These are phyloP conservation scores for Russula brevipes DNA, from an alignment of 768 basidiomycete genomes.

Conservation along the genomic window DNA sequence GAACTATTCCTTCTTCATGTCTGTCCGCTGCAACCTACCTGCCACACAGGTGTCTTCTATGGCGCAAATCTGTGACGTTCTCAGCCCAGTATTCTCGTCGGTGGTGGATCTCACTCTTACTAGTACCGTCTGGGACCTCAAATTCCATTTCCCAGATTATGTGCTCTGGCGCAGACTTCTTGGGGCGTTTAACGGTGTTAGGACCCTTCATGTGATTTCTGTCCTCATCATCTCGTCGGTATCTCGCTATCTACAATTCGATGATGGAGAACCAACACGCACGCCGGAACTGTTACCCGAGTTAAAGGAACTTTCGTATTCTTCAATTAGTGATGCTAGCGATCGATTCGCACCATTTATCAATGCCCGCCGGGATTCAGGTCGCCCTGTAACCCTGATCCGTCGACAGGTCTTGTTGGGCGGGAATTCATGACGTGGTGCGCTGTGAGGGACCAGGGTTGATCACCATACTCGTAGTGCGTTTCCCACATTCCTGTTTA, in stretches of 20 bases:
- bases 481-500: too few species aligned
- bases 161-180: not conserved
- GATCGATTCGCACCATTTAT: not conserved
- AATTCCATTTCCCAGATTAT: not conserved
- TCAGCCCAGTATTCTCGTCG: not conserved
- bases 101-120: not conserved
- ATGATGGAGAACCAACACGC: not conserved
- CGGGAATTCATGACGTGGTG: too few species aligned
- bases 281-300: too few species aligned
- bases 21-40: not conserved
- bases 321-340: not conserved
- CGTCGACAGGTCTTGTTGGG: not conserved
- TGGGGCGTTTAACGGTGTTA: not conserved
- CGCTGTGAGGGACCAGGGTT: too few species aligned
- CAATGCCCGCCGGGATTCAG: not conserved
- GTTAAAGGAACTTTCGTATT: not conserved
- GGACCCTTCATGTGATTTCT: not conserved
- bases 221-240: not conserved
- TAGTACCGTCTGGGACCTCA: not conserved
- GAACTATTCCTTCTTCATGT: not conserved
- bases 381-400: not conserved
- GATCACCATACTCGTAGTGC: too few species aligned
- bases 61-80: not conserved
- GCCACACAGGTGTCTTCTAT: not conserved
- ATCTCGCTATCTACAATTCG: not conserved